Evolutionary conservation across 108 stramenopile genomes (phyloP).

Genomic region (Skeletonema grethae): DNA sequence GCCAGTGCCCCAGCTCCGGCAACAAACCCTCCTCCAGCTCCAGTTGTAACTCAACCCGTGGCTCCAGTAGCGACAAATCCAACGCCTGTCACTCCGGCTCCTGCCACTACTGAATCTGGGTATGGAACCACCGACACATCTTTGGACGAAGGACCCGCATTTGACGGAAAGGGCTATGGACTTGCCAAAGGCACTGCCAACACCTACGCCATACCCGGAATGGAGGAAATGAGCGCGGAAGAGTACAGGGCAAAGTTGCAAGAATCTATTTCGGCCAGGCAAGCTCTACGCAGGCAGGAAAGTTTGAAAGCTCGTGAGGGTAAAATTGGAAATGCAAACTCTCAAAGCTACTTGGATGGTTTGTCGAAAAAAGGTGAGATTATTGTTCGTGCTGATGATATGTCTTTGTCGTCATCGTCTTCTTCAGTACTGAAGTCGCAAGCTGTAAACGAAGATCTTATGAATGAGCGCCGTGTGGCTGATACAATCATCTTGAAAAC

Average conservation of each 20-base stretch:
- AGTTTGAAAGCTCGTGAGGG: constrained; percentile 12
- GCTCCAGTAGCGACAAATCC: not conserved
- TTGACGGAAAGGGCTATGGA: constrained; percentile 60
- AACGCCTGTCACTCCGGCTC: not conserved
- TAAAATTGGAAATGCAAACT: constrained; percentile 37
- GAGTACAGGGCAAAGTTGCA: constrained; percentile 77
- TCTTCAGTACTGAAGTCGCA: constrained; percentile 5
- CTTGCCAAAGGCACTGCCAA: constrained; percentile 72
- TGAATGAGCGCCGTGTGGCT: not conserved
- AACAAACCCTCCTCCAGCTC: constrained; percentile 6
- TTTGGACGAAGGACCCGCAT: constrained; percentile 56
- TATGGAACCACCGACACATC: constrained; percentile 28
- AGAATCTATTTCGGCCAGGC: constrained; percentile 61
- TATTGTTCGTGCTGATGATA: not conserved
- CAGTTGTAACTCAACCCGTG: not conserved
- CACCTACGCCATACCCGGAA: constrained; percentile 76
- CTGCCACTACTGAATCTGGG: not conserved
- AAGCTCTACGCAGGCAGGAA: constrained; percentile 43
- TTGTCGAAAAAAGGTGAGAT: constrained; percentile 32
- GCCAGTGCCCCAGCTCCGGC: constrained; percentile 1
- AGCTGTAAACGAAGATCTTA: constrained; percentile 1
- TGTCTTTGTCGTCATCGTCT: constrained; percentile 4
- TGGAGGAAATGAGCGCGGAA: constrained; percentile 84
- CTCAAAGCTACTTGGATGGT: constrained; percentile 22
- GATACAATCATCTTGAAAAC: not conserved